These are phyloP conservation scores for Deuterostichococcus epilithicus DNA, from an alignment of 139 green algal genomes.

Conservation along the genomic window DNA sequence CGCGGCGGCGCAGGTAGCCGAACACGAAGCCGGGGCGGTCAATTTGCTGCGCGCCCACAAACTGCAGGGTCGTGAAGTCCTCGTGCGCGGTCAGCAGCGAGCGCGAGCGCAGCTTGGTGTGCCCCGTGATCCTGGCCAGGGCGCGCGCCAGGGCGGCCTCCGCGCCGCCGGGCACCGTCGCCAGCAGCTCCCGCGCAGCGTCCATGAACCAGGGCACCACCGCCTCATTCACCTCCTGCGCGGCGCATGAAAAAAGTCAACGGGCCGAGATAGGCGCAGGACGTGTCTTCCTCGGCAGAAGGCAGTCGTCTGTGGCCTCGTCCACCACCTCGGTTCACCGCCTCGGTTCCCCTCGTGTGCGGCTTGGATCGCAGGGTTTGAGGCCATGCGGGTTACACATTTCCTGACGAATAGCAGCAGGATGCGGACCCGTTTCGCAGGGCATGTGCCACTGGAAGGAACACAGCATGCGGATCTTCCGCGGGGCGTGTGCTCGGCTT, in stretches of 20 bases:
- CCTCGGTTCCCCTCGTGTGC: too few species aligned
- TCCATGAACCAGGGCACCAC: constrained; percentile 50
- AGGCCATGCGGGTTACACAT: too few species aligned
- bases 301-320: too few species aligned
- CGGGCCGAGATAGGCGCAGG: too few species aligned
- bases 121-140: constrained; percentile 85
- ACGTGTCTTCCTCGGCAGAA: too few species aligned
- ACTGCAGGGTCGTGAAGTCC: constrained; percentile 75
- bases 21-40: constrained; percentile 66
- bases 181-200: constrained; percentile 55
- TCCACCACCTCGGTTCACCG: too few species aligned
- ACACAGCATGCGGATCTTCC: too few species aligned
- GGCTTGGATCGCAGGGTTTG: too few species aligned
- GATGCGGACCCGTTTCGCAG: too few species aligned
- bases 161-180: constrained; percentile 18
- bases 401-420: too few species aligned
- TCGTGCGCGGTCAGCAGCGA: constrained; percentile 86
- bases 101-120: constrained; percentile 65
- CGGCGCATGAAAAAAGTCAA: constrained; percentile 27
- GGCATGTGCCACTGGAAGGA: too few species aligned
- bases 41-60: constrained; percentile 23
- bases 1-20: constrained; percentile 52
- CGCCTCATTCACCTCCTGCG: constrained; percentile 50
- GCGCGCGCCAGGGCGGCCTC: constrained; percentile 77
- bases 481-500: too few species aligned